phyloP scores from a whole-genome alignment of 2,329 filamentous ascomycete species.

The Penicillium aurantiogriseum region DNA sequence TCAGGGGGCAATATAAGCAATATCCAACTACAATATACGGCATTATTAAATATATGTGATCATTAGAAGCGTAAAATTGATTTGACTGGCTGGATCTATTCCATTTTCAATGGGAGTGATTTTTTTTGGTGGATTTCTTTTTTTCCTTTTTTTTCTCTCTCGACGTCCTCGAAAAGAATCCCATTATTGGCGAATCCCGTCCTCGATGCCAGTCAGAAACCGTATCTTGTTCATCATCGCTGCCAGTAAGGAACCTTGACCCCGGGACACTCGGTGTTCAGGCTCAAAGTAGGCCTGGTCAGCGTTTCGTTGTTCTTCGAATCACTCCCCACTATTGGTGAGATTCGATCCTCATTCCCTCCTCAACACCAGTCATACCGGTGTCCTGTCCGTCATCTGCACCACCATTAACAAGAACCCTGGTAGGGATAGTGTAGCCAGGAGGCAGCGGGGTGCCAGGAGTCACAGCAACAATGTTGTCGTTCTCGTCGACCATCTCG shows the following conservation, averaged over 20 bases:
- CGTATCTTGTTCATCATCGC: neutral
- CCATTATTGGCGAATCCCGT: neutral
- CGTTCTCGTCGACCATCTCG: conserved; percentile 92
- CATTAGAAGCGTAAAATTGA: conserved; percentile 4
- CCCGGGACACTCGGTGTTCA: neutral
- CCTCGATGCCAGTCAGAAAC: neutral
- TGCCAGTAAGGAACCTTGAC: neutral
- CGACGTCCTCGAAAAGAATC: neutral
- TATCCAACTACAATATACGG: too few species aligned
- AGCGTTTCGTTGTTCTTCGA: neutral
- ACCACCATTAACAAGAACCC: conserved; percentile 59
- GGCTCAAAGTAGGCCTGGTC: neutral
- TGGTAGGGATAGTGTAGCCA: conserved; percentile 60
- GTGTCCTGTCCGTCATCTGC: conserved; percentile 29
- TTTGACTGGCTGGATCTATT: neutral
- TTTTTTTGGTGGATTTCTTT: neutral
- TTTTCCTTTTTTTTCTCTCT: neutral
- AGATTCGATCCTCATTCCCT: conserved; percentile 26
- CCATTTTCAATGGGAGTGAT: neutral
- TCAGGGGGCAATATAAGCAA: too few species aligned
- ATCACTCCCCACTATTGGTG: conserved; percentile 18
- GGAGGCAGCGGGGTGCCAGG: conserved; percentile 66
- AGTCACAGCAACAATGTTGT: conserved; percentile 79
- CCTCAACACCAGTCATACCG: conserved; percentile 36
- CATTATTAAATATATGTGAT: neutral